Base-by-base conservation (phyloP, 1,284 basidiomycete genomes). In the Sanghuangporus sanghuang region DNA sequence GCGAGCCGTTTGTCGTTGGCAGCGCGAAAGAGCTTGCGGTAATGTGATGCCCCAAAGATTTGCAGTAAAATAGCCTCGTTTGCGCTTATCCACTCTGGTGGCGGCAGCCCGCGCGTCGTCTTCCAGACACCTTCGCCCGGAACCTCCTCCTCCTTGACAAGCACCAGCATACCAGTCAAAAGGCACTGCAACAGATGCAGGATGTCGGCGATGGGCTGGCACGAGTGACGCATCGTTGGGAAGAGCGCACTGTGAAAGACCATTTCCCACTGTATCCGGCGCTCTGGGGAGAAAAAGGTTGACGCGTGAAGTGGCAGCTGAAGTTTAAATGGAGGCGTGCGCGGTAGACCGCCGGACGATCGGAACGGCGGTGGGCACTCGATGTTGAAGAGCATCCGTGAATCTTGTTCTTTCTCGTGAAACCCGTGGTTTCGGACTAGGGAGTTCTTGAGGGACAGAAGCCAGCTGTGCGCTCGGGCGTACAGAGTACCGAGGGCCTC, bases 231-330 rank as follows among this genome's bases (percentile, higher is more conserved):
- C 67, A 91, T 83, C 50, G 85, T 86, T 67, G 88, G 88, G 77
- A 92, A 92, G 64, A 87, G 85, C 72, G 90, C 89, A 70, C 84
- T 85, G 73, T 92, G 89, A 73, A 92, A 92, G 67, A 91, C 89
- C 90, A 92, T 92, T 73, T 92, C 85, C 90, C 90, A 92, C 71
- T 92, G 90, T 52, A 92, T 82, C 66, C 88, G 83, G 69, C 90
- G 79, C 73, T 92, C 88, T 12, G 89, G 89, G 59, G 87, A 88
- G 76, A 92, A 92, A 75, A 92, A 92, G 18, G 90, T 90, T 38
- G 86, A 87, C 55, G 89, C 90, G 68, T 92, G 84, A 63, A 85
- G 78, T 6, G 90, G 90, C 56, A 91, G 81, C 71, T 89, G 85
- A 8, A 92, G 78, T 57, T 81, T 85, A 67, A 90, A 78, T 69